phyloP scores from a whole-genome alignment of 495 filamentous ascomycete species.

The Penicillium parvum region DNA sequence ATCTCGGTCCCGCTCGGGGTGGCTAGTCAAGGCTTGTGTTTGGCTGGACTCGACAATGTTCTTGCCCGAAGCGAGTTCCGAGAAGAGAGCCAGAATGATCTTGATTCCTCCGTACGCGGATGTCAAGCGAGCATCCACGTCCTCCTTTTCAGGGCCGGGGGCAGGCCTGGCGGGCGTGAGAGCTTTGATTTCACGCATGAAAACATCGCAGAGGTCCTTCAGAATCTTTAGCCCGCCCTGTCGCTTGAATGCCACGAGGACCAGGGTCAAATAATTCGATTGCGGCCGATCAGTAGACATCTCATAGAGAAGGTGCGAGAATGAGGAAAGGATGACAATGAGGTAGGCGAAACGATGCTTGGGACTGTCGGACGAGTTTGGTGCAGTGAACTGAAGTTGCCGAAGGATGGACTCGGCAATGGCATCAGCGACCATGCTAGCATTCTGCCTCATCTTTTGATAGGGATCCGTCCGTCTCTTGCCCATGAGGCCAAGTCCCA shows the following conservation, averaged over 20 bases:
- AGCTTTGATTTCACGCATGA: conserved; percentile 61
- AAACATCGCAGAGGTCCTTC: conserved; percentile 67
- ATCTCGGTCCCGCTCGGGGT: conserved; percentile 50
- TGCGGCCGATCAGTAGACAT: conserved; percentile 52
- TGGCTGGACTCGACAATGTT: conserved; percentile 69
- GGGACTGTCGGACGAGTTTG: conserved; percentile 36
- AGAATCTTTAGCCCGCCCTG: conserved; percentile 68
- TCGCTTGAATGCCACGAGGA: conserved; percentile 82
- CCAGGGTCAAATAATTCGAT: conserved; percentile 69
- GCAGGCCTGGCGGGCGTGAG: conserved; percentile 33
- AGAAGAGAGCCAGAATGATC: conserved; percentile 80
- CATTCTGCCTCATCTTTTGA: conserved; percentile 64
- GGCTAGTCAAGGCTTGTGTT: conserved; percentile 56
- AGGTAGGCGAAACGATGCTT: conserved; percentile 67
- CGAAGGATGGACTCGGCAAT: conserved; percentile 67
- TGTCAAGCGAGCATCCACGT: conserved; percentile 46
- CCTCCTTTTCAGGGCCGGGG: conserved; percentile 39
- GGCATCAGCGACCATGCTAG: conserved; percentile 66
- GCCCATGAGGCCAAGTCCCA: conserved; percentile 74
- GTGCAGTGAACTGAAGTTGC: conserved; percentile 53
- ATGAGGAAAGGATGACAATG: conserved; percentile 70
- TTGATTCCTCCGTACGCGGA: conserved; percentile 67
- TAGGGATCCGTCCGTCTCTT: conserved; percentile 63
- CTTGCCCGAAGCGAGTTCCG: conserved; percentile 69
- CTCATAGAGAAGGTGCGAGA: conserved; percentile 77